Evolutionary conservation across 768 basidiomycete species (phyloP).

Genomic region (Megacollybia marginata): DNA sequence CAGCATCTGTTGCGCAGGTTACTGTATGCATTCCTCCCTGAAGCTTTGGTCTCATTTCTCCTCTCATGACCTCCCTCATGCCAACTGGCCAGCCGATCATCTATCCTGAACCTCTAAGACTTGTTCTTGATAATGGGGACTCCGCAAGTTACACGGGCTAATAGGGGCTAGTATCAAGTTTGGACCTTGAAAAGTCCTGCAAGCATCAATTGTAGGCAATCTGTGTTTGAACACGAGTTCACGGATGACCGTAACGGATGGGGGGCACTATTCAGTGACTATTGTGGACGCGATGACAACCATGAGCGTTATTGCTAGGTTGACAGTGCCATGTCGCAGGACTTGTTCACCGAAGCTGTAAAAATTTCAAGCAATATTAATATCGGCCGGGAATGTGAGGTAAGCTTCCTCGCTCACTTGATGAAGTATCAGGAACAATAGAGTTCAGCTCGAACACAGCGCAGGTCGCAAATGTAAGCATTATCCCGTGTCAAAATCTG

Average conservation of each 20-base stretch:
- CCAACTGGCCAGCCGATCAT: too few relatives aligned
- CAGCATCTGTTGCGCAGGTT: too few relatives aligned
- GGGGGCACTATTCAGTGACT: conserved; percentile 6
- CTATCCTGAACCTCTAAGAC: too few relatives aligned
- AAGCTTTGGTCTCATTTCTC: too few relatives aligned
- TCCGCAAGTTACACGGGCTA: too few relatives aligned
- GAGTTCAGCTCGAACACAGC: conserved; percentile 30
- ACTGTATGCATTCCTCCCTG: too few relatives aligned
- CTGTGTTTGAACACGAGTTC: conserved; percentile 41
- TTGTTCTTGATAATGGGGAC: too few relatives aligned
- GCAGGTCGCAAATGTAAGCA: conserved; percentile 1
- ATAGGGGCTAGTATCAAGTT: too few relatives aligned
- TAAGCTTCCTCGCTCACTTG: conserved; percentile 7
- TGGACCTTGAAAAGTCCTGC: too few relatives aligned
- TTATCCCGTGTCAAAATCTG: background rate
- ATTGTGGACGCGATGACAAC: conserved; percentile 29
- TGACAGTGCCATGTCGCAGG: conserved; percentile 12
- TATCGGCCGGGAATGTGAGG: conserved; percentile 34
- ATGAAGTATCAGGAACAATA: background rate
- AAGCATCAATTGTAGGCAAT: conserved; percentile 25
- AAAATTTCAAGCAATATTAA: conserved; percentile 31
- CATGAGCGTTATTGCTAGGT: background rate
- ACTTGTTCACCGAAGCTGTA: conserved; percentile 36
- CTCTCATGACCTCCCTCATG: too few relatives aligned
- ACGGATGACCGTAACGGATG: conserved; percentile 7